Evolutionary conservation across 1,139 yeast species (phyloP), one percentile per base, ranked within the genome.

Genomic region (Suhomyces taliae): DNA sequence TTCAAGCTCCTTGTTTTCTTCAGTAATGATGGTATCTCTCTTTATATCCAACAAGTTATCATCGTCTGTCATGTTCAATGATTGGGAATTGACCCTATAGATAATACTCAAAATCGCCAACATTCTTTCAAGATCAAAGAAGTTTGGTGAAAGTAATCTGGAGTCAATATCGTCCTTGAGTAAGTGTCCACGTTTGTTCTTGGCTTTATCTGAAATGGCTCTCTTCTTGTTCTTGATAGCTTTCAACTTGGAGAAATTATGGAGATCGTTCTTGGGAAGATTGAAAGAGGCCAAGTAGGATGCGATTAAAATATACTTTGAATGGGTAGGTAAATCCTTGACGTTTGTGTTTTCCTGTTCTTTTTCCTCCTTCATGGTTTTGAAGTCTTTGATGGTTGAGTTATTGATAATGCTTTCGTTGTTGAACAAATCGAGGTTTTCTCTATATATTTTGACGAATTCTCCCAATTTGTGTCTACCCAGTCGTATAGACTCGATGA

Each of bases 211-310:
- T 8, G 57, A 47, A 15, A 55, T 53, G 14, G 49, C 54, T 36
- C 51, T 44, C 53, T 59, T 76, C 70, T 75, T 68, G 34, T 64
- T 59, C 44, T 70, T 69, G 35, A 78, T 70, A 15, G 78, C 80
- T 53, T 81, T 80, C 26, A 84, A 71, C 50, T 74, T 77, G 39
- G 91, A 82, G 54, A 85, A 87, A 48, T 76, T 69, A 38, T 79
- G 76, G 52, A 81, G 69, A 60, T 87, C 95, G 51, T 72, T 70
- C 50, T 78, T 78, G 4, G 83, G 81, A 6, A 82, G 82, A 43
- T 81, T 80, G 58, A 76, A 83, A 1, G 91, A 84, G 0, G 91
- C 90, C 46, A 87, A 67, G 56, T 83, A 87, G 0, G 89, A 82
- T 1, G 91, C 88, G 44, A 86, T 72, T 26, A 87, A 64, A 4